Base-by-base conservation (phyloP, 1,284 basidiomycete genomes). In the Microbotryum silenes-acaulis region DNA sequence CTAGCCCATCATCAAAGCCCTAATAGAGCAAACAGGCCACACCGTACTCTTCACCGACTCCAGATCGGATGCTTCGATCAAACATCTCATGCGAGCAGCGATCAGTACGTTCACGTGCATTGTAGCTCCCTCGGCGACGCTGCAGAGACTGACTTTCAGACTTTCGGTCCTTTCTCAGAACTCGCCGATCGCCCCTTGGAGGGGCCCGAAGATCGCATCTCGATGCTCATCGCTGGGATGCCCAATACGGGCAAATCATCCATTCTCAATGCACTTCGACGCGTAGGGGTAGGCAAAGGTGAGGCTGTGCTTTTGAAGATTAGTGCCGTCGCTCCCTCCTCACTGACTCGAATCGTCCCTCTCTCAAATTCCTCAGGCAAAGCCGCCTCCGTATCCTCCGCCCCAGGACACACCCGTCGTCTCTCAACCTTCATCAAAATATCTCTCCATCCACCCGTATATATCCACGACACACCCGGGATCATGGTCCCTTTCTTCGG, bases 221-320 rank as follows among this genome's bases (percentile, higher is more conserved):
- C 74, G 37, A 72, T 97, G 9, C 81, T 96, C 6, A 89, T 96
- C 27, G 85, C 93, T 57, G 94, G 94, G 27, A 98, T 98, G 94
- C 94, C 94, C 6, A 98, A 98, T 74, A 92, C 97, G 49, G 96
- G 96, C 54, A 99, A 98, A 78, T 96, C 91, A 31, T 92, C 90
- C 4, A 77, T 98, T 56, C 78, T 98, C 18, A 98, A 98, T 73
- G 85, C 89, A 0, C 80, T 98, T n/a, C 82, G 96, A 49, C 85
- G 86, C 71, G 86, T 86, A 64, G 94, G 93, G 5, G 88, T 94
- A 37, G 80, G 83, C 64, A 91, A 90, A 73, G 87, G 91, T 91
- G 74, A 27, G 27, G 27, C 6, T 6, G 27, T 1, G 27, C 27
- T 27, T 6, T 6, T 6, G 27, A 27, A 27, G 27, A 27, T 27